These are phyloP conservation scores for Cicer arietinum DNA, from an alignment of 306 rosid genomes.

Conservation along the genomic window DNA sequence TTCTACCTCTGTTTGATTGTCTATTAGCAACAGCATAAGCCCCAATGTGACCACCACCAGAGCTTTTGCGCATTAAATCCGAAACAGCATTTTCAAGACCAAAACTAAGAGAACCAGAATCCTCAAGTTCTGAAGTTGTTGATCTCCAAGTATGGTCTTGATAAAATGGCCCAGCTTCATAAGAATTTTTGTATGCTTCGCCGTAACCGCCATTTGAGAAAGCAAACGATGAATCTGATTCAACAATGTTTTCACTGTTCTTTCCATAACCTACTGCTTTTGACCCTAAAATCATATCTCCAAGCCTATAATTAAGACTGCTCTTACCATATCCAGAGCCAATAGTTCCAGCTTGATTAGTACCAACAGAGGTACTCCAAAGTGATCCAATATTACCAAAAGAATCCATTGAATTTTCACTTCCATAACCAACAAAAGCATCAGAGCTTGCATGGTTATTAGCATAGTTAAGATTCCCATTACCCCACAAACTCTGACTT, in stretches of 20 bases:
- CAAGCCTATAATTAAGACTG: slow-evolving; percentile 55
- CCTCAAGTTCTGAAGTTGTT: slow-evolving; percentile 65
- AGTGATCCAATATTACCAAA: slow-evolving; percentile 63
- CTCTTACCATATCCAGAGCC: slow-evolving; percentile 60
- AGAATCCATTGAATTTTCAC: slow-evolving; percentile 61
- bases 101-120: slow-evolving; percentile 65
- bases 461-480: slow-evolving; percentile 47
- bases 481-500: slow-evolving; percentile 56
- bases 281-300: slow-evolving; percentile 57
- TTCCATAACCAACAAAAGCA: slow-evolving; percentile 53
- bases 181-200: slow-evolving; percentile 45
- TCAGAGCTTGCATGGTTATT: slow-evolving; percentile 47
- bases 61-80: slow-evolving; percentile 67
- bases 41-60: slow-evolving; percentile 71
- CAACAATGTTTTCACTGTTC: slow-evolving; percentile 49
- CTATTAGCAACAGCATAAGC: slow-evolving; percentile 71
- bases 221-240: slow-evolving; percentile 53
- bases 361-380: slow-evolving; percentile 64
- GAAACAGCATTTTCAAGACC: slow-evolving; percentile 76
- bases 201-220: slow-evolving; percentile 56
- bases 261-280: slow-evolving; percentile 69
- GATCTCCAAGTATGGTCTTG: slow-evolving; percentile 66
- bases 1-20: slow-evolving; percentile 78
- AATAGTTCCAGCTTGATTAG: slow-evolving; percentile 57
- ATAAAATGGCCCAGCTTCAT: slow-evolving; percentile 53